Base-by-base conservation (phyloP, 2,329 filamentous ascomycete species). In the Amauroascus niger region DNA sequence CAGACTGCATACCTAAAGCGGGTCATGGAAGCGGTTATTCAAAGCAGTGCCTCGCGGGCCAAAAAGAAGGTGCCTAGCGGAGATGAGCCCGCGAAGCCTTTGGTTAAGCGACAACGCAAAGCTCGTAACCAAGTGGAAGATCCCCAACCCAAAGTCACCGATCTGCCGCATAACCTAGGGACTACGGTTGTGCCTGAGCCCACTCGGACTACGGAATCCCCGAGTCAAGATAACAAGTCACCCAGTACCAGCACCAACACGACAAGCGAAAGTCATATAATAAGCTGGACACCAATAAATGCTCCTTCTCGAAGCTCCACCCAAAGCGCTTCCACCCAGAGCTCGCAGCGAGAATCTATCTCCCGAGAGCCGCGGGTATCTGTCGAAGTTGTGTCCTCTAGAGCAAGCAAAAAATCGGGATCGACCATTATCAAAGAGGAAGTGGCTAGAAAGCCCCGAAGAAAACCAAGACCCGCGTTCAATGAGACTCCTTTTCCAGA, bases 401-500 rank as follows among this genome's bases (percentile, higher is more conserved):
- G 6, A 22, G 6, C n/a, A 2, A 18, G 14, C 3, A 26, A 43
- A 13, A 18, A 26, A 13, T 6, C 22, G 11, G 22, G 26, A 18
- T 5, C 26, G 3, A 22, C n/a, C 22, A 9, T 9, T 9, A 13
- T 44, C 1, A 52, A 43, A 37, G 28, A 9, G 18, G 18, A 52
- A 52, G 11, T 4, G 20, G 33, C 35, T 4, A 32, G n/a, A 22
- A 16, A 6, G 8, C n/a, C 16, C 9, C 49, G n/a, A 11, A 14
- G 11, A 13, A 16, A 28, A 13, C 28, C n/a, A n/a, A 24, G 16
- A n/a, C 16, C 26, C 18, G 28, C 28, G 18, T 44, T 49, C 24
- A 35, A 45, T 24, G n/a, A 60, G 33, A 69, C 61, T 0, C 88
- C 87, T 0, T 94, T 84, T 59, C 85, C 86, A 0, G 74, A 83